Base-by-base conservation (phyloP, 441 rosid genomes). In the Erodium trifolium region DNA sequence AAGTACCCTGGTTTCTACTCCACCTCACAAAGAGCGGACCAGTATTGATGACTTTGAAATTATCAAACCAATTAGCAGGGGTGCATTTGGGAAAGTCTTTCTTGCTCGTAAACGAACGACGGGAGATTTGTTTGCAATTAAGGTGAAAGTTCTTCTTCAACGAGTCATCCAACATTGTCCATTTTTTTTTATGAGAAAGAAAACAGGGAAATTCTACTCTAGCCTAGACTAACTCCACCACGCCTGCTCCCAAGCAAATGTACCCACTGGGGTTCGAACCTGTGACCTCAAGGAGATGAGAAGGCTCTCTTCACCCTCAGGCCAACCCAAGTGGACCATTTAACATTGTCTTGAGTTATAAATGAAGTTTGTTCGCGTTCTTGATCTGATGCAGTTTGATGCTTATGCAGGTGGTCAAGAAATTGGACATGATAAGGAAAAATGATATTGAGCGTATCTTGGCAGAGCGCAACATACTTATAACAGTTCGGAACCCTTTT, bases 41-140 rank as follows among this genome's bases (percentile, higher is more conserved):
- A 83, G 92, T 78, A 91, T 91, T 63, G 87, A 87, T 76, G 97
- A 91, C 75, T 91, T 91, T 83, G 97, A 88, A 79, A 91, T 86
- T 75, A 87, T 91, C 78, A 91, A 87, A 77, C 97, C 92, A 75
- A 86, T 91, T 63, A 91, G 92, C 79, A 86, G 90, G 80, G 97
- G 97, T 45, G 92, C 92, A 62, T 91, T 84, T 71, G 97, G 94
- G 64, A 88, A 86, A 83, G 97, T 91, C 78, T 91, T 86, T 75
- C 92, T 91, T 71, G 91, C 97, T 60, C 92, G 91, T 70, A 91
- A 91, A 83, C 79, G 94, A 73, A 84, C 88, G 19, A 91, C 97
- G 3, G 91, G 94, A 64, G 97, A 91, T 81, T 78, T 88, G 69
- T 91, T 91, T 87, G 97, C 97, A 47, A 88, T 91, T 67, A 91